Evolutionary conservation across 225 moss, liverwort and hornwort genomes (phyloP).

Genomic region (Asterella californica): DNA sequence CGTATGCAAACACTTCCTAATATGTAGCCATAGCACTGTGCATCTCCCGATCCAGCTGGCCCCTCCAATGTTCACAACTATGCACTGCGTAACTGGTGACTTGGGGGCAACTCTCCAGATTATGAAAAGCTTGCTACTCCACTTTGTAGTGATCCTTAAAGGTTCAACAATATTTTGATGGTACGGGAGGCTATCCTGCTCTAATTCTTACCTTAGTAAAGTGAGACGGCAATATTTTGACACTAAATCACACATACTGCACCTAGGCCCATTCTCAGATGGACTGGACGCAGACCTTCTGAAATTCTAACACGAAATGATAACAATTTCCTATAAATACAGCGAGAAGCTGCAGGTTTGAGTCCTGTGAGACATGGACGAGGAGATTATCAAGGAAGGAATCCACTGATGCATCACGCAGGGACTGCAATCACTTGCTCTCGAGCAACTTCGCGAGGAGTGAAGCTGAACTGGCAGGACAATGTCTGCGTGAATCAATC

Average conservation of each 20-base stretch:
- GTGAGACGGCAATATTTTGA: slow-evolving; percentile 1
- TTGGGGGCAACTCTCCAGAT: background rate
- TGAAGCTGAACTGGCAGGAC: slow-evolving; percentile 12
- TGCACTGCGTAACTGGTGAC: slow-evolving; percentile 1
- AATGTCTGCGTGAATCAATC: slow-evolving; percentile 19
- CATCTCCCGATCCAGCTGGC: background rate
- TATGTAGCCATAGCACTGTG: background rate
- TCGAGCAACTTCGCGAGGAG: slow-evolving; percentile 4
- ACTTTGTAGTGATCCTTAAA: background rate
- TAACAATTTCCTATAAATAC: slow-evolving; percentile 14
- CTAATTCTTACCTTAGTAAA: slow-evolving; percentile 1
- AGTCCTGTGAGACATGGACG: slow-evolving; percentile 3
- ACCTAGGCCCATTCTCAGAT: slow-evolving; percentile 1
- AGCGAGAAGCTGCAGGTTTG: background rate
- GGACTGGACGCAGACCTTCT: background rate
- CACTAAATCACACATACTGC: slow-evolving; percentile 8
- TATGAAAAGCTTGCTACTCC: slow-evolving; percentile 2
- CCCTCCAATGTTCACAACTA: background rate
- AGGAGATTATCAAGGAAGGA: background rate
- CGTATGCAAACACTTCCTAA: background rate
- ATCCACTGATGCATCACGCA: slow-evolving; percentile 1
- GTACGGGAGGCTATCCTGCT: background rate
- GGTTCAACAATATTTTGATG: background rate
- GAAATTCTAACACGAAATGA: background rate
- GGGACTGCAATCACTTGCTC: slow-evolving; percentile 8